These are phyloP conservation scores for Solanum chaucha DNA, from an alignment of 257 asterid genomes.

Conservation along the genomic window DNA sequence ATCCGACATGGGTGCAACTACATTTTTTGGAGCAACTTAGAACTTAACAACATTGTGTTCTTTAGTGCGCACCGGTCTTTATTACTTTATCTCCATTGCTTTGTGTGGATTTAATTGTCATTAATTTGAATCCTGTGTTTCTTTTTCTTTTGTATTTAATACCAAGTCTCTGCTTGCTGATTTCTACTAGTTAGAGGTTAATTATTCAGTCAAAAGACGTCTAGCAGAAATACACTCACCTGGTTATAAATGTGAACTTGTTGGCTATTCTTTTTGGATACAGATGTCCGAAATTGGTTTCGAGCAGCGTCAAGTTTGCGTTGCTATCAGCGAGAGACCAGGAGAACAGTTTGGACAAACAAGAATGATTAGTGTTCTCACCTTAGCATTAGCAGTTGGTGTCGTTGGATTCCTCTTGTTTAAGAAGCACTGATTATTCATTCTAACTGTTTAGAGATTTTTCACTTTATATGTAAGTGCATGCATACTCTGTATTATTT, in stretches of 20 bases:
- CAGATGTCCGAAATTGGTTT: slow-evolving; percentile 42
- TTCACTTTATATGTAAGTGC: neutral
- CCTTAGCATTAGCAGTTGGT: too few relatives aligned
- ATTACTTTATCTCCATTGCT: neutral
- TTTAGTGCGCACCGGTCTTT: neutral
- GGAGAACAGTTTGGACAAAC: neutral
- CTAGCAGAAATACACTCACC: neutral
- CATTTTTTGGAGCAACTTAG: neutral
- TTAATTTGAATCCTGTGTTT: neutral
- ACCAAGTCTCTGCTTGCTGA: too few relatives aligned
- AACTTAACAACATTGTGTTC: neutral
- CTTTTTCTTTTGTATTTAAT: neutral
- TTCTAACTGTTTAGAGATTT: too few relatives aligned
- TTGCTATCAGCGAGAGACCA: slow-evolving; percentile 11
- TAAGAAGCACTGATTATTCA: too few relatives aligned
- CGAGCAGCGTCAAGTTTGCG: slow-evolving; percentile 60
- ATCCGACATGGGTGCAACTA: neutral
- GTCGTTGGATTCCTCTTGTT: too few relatives aligned
- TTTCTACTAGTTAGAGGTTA: too few relatives aligned
- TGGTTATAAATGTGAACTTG: neutral
- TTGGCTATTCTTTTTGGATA: neutral
- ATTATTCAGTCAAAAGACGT: too few relatives aligned
- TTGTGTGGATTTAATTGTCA: neutral
- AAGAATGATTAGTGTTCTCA: neutral
- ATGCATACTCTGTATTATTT: neutral